Base-by-base conservation (phyloP, 345 rosid species). In the Eucalyptus curtisii region DNA sequence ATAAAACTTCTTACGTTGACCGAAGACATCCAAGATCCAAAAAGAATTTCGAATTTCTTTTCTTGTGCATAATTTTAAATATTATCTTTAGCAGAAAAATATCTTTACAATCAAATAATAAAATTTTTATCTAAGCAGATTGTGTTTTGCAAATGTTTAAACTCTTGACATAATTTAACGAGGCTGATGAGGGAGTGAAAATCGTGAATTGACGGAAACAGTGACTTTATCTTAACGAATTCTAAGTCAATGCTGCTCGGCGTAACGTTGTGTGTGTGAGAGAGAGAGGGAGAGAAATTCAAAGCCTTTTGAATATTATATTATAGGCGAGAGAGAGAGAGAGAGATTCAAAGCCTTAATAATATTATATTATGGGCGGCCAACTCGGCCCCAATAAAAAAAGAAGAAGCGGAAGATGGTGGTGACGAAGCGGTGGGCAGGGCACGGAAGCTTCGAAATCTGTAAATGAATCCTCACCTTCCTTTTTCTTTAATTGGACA, bases 101-200 rank as follows among this genome's bases (percentile, higher is more conserved):
- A 50, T 50, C 1, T 1, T 50, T 7, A 49, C 3, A 49, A 49
- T 49, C 1, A 49, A 49, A 15, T 49, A 49, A 49, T 49, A 49
- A 15, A 49, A 15, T 0, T 49, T 15, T 49, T 6, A 49, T 49
- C 7, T 3, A 49, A 49, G 1, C 1, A 11, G 0, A 11, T 47
- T 4, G 5, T 5, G 49, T 3, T 11, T 47, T 47, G 49, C 4
- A 47, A 47, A 47, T 4, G 0, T 1, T 47, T 1, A 47, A 47
- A 47, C 1, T 49, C 14, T 2, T 15, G 19, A 49, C 19, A 49
- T 49, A 15, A 49, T 49, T 49, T 49, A 49, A 15, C 7, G 19
- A 5, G 44, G 10, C 24, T 68, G 7, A 33, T 0, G 24, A 33
- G 80, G 5, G 80, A 17, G 80, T 17, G 44, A 68, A 68, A 17